phyloP scores from a whole-genome alignment of 225 moss, liverwort and hornwort genomes.

The Lunularia cruciata region DNA sequence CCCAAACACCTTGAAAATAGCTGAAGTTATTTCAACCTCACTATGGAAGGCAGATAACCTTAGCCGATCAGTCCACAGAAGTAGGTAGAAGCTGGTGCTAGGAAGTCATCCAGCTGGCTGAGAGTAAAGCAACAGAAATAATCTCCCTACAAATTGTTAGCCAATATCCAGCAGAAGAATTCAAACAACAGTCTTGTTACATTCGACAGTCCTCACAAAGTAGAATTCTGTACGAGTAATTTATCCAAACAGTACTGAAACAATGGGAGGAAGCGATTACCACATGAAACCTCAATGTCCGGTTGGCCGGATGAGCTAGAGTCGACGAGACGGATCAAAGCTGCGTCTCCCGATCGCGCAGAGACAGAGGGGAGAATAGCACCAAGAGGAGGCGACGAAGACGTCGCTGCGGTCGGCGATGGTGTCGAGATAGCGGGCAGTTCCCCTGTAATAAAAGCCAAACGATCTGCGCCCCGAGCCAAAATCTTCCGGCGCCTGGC shows the following conservation, averaged over 20 bases:
- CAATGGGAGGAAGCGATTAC: not conserved
- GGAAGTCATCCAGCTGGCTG: no score
- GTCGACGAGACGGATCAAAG: slow-evolving; percentile 28
- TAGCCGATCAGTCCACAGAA: no score
- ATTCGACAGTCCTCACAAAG: no score
- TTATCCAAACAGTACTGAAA: no score
- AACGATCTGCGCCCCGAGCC: slow-evolving; percentile 73
- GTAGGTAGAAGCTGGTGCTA: no score
- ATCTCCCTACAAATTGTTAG: no score
- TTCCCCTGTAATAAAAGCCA: slow-evolving; percentile 77
- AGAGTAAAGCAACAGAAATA: no score
- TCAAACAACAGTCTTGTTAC: no score
- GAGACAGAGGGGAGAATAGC: not conserved
- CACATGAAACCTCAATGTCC: slow-evolving; percentile 13
- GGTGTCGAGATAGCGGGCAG: slow-evolving; percentile 44
- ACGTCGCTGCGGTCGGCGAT: slow-evolving; percentile 1
- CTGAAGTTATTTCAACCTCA: no score
- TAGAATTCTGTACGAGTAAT: not conserved
- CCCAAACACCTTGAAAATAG: no score
- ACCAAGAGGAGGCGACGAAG: slow-evolving; percentile 4
- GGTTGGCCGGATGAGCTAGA: slow-evolving; percentile 9
- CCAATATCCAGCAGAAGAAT: no score
- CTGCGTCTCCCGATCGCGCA: slow-evolving; percentile 35
- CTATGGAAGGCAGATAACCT: no score
- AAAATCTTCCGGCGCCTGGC: slow-evolving; percentile 84